Evolutionary conservation across 176 grass and related monocot species (phyloP).

Genomic region (Dactylis glomerata): DNA sequence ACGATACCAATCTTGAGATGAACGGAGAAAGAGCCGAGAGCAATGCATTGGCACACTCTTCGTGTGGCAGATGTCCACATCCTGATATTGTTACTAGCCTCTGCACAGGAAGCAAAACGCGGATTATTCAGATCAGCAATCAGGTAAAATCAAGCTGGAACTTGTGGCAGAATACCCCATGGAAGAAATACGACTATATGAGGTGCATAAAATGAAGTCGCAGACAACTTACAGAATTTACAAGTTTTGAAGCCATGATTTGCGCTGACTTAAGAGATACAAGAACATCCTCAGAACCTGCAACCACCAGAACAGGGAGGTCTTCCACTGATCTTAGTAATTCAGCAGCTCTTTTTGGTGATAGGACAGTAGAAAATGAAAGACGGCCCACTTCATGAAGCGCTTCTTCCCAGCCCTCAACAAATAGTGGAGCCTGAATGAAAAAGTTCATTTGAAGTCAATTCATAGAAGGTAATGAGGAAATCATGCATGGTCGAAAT

Average conservation of each 20-base stretch:
- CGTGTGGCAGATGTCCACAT: slow-evolving; percentile 93
- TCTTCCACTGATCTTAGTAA: slow-evolving; percentile 78
- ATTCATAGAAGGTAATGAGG: background rate
- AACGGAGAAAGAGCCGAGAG: slow-evolving; percentile 86
- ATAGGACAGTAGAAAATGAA: slow-evolving; percentile 87
- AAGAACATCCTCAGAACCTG: slow-evolving; percentile 85
- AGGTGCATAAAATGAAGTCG: background rate
- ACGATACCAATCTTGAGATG: slow-evolving; percentile 72
- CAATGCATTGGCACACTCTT: slow-evolving; percentile 91
- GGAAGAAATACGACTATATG: background rate
- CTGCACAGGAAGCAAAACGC: slow-evolving; percentile 40
- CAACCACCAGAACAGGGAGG: slow-evolving; percentile 80
- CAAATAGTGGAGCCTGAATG: slow-evolving; percentile 76
- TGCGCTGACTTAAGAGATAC: slow-evolving; percentile 79
- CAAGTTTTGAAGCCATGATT: slow-evolving; percentile 77
- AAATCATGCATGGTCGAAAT: background rate
- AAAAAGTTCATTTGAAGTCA: slow-evolving; percentile 22
- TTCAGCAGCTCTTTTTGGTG: slow-evolving; percentile 58
- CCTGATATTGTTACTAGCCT: slow-evolving; percentile 82
- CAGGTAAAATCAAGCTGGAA: background rate
- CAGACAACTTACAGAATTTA: slow-evolving; percentile 74
- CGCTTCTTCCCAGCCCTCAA: slow-evolving; percentile 96
- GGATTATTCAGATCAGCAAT: background rate
- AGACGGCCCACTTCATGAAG: slow-evolving; percentile 92
- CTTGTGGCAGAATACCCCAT: background rate